Percentiles rank a stretch among this genome's conserved stretches.
Conservation (phyloP, 331 rosid genomes). For the Stylosanthes scabra region DNA sequence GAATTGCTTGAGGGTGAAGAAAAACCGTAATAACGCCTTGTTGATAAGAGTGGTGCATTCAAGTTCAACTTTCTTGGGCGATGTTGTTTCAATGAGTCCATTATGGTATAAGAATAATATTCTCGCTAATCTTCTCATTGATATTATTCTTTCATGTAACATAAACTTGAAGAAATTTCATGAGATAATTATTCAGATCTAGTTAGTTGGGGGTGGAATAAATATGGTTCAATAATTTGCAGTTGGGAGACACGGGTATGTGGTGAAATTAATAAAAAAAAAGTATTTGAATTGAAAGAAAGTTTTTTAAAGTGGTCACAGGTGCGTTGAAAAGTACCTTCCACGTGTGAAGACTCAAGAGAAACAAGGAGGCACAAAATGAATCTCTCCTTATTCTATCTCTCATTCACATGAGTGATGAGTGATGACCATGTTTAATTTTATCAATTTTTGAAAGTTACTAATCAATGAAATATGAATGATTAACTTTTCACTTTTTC, state of each 20-base stretch:
- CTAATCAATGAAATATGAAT: no score
- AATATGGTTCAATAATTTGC: conserved; percentile 26
- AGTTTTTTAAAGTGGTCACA: conserved; percentile 49
- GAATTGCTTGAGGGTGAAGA: background rate
- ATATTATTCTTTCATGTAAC: conserved; percentile 4
- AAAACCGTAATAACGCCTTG: conserved; percentile 47
- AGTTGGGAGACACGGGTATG: conserved; percentile 54
- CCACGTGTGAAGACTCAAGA: conserved; percentile 34
- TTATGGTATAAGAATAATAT: conserved; percentile 13
- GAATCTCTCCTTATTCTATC: no score
- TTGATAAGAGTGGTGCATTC: conserved; percentile 75
- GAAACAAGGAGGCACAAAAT: no score
- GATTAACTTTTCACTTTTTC: background rate
- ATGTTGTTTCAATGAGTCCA: conserved; percentile 40
- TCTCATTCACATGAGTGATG: no score
- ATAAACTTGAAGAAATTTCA: conserved; percentile 11
- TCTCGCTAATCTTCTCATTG: conserved; percentile 15
- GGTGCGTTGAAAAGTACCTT: conserved; percentile 43
- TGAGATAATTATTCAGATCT: conserved; percentile 25
- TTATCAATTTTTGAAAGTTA: no score
- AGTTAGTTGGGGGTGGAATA: conserved; percentile 51
- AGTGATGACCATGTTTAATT: no score
- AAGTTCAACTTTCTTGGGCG: conserved; percentile 71
- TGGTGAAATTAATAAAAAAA: conserved; percentile 56
- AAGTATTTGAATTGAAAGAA: no score